Conservation (phyloP, 2,329 filamentous ascomycete genomes). For the Trichoderma hamatum region DNA sequence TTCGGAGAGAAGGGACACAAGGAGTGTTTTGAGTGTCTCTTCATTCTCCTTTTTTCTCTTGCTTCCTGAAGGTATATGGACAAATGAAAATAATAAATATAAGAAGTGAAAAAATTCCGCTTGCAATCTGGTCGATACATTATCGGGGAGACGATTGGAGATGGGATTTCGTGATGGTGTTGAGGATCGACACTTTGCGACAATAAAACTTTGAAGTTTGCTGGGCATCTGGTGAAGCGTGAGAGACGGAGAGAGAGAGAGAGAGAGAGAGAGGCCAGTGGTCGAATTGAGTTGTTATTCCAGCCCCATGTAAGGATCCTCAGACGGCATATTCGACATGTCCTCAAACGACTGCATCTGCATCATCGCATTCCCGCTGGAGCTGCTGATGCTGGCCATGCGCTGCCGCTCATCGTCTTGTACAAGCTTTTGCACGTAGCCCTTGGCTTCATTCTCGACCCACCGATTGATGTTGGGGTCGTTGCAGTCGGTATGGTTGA, state of each 20-base stretch:
- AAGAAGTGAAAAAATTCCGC: neutral
- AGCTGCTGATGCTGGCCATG: neutral
- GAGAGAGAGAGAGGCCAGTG: neutral
- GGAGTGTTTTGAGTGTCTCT: neutral
- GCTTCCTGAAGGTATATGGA: neutral
- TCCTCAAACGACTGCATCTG: neutral
- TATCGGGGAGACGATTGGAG: no score
- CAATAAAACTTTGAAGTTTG: no score
- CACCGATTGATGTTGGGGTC: constrained; percentile 58
- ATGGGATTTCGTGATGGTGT: neutral
- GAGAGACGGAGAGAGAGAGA: neutral
- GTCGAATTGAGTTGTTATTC: neutral
- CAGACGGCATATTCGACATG: neutral
- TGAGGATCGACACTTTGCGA: neutral
- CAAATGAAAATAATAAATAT: neutral
- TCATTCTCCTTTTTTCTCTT: no score
- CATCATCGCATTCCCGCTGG: neutral
- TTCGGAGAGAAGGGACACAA: neutral
- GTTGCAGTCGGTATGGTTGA: constrained; percentile 57
- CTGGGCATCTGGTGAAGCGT: neutral
- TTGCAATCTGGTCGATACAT: neutral
- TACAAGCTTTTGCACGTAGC: constrained; percentile 44
- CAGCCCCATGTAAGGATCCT: constrained; percentile 1
- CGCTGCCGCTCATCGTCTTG: neutral
- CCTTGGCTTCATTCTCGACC: constrained; percentile 55